Conservation (phyloP, 805 yeast genomes). For the Candida koratica region DNA sequence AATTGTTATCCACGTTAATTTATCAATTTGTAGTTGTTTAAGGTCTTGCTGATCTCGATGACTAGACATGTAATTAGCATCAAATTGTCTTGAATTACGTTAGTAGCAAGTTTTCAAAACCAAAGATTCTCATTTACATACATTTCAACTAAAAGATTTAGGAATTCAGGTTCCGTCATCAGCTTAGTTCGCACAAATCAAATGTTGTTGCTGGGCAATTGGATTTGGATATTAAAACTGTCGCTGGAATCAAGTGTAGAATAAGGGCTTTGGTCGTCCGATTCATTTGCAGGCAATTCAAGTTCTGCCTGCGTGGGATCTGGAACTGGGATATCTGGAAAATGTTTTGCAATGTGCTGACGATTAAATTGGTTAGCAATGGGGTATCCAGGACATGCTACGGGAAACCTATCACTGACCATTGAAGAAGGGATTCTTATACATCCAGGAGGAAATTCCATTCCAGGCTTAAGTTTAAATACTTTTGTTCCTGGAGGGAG, state of each 20-base stretch:
- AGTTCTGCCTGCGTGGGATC: too few relatives aligned
- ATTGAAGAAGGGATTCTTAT: slow-evolving; percentile 6
- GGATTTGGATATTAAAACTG: slow-evolving; percentile 27
- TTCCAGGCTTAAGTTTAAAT: slow-evolving; percentile 23
- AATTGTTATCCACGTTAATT: slow-evolving; percentile 31
- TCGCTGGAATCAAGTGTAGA: slow-evolving; percentile 18
- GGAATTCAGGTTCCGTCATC: slow-evolving; percentile 10
- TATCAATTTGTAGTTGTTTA: slow-evolving; percentile 21
- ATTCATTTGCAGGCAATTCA: too few relatives aligned
- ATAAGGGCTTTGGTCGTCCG: slow-evolving; percentile 13
- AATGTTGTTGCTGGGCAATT: slow-evolving; percentile 18
- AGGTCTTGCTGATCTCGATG: slow-evolving; percentile 10
- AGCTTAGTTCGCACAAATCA: too few relatives aligned
- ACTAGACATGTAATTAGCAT: slow-evolving; percentile 5
- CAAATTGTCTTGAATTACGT: slow-evolving; percentile 8
- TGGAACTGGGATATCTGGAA: neutral
- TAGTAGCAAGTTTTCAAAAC: neutral
- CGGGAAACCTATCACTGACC: neutral
- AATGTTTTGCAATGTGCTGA: too few relatives aligned
- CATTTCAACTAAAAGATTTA: slow-evolving; percentile 9
- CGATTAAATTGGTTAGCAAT: too few relatives aligned
- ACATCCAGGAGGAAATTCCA: slow-evolving; percentile 27
- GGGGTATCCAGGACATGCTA: too few relatives aligned
- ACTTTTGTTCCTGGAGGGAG: slow-evolving; percentile 13
- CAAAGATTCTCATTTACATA: slow-evolving; percentile 2